Evolutionary conservation across 2,329 filamentous ascomycete species (phyloP).

Genomic region (Neofusicoccum sp.): DNA sequence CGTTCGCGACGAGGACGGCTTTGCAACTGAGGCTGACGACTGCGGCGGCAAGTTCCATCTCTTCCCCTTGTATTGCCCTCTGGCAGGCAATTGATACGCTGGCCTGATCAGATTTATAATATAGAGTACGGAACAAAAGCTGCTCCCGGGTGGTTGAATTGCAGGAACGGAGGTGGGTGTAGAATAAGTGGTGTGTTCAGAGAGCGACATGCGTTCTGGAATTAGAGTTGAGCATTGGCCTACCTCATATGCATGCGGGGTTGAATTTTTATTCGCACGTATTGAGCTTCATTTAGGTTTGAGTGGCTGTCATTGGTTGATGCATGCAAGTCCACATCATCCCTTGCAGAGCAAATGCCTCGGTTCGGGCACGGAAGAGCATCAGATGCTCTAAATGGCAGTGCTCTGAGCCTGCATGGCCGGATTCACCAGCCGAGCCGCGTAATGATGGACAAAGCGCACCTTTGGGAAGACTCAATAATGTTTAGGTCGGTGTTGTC

Average conservation of each 20-base stretch:
- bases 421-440: no score
- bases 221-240: not conserved
- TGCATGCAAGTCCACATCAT: not conserved
- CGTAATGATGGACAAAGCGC: no score
- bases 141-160: not conserved
- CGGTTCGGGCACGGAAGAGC: no score
- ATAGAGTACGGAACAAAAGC: no score
- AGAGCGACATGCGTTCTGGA: no score
- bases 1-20: constrained; percentile 9
- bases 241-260: not conserved
- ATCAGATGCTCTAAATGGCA: no score
- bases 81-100: no score
- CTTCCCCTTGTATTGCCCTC: not conserved
- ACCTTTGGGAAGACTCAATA: no score
- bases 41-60: constrained; percentile 4
- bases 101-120: no score
- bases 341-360: not conserved
- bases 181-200: not conserved
- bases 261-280: not conserved
- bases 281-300: not conserved
- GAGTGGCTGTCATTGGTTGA: not conserved
- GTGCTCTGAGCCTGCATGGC: no score
- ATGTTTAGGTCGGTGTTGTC: no score
- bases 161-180: not conserved
- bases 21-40: constrained; percentile 5